Base-by-base conservation (phyloP, 2,329 filamentous ascomycete genomes). In the Helotiales sp. region DNA sequence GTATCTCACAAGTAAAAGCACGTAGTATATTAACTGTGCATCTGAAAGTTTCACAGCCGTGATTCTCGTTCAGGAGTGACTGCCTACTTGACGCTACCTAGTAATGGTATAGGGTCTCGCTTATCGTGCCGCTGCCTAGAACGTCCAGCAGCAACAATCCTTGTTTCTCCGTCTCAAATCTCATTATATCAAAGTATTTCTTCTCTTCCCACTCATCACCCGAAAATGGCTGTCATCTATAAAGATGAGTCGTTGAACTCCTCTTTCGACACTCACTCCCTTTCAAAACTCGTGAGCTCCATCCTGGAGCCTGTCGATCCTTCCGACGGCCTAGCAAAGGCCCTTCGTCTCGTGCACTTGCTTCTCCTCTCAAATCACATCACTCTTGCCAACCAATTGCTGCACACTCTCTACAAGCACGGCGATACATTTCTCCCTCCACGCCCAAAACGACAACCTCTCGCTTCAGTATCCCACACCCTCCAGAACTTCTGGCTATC, bases 351-450 rank as follows among this genome's bases (percentile, higher is more conserved):
- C 17, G 30, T 30, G 4, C 17, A 57, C 12, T 27, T 62, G n/a
- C 53, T 62, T 22, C 33, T 62, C 19, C 33, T 62, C 24, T 62
- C 53, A 15, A 60, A 62, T 5, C 53, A 60, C 30, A 29, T 57
- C 10, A 15, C 24, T 13, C 31, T 19, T 5, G 57, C 57, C 34
- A 27, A 62, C 22, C 30, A 56, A 27, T 38, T 62, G 5, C n/a
- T 62, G 15, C 8, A 7, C 3, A 24, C 56, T 2, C 3, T 59
- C 34, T 54, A 47, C 49, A 54, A 48, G 15, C 24, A 51, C 12
- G 42, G 27, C 25, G 15, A 19, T 2, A 19, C 15, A 8, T 38
- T 54, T 30, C 19, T 47, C 13, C 42, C 51, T 6, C 25, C 22
- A 24, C 13, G 22, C 22, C 6, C 22, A 25, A 19, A 22, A n/a